These are phyloP conservation scores for Gossypium herbaceum DNA, from an alignment of 345 rosid genomes.

Conservation along the genomic window DNA sequence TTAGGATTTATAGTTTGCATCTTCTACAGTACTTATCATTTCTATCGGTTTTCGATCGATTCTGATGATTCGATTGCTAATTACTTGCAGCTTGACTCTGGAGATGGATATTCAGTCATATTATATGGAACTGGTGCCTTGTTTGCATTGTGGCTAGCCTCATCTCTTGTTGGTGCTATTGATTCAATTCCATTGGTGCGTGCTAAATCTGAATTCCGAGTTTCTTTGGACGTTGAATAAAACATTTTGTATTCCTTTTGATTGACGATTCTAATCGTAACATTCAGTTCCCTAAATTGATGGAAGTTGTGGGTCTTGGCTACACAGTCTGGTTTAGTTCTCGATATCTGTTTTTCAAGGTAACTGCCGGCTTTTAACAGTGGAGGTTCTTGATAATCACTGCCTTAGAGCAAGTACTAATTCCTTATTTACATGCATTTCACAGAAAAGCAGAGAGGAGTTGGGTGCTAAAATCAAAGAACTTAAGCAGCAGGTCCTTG, in stretches of 20 bases:
- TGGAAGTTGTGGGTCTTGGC: slow-evolving; percentile 92
- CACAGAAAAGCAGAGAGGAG: slow-evolving; percentile 71
- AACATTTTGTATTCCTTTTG: neutral
- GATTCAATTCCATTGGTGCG: slow-evolving; percentile 88
- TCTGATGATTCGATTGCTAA: neutral
- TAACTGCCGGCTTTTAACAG: slow-evolving; percentile 5
- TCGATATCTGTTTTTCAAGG: slow-evolving; percentile 85
- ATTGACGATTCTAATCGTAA: neutral
- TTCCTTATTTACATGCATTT: neutral
- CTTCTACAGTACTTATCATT: neutral
- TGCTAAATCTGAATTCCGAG: neutral
- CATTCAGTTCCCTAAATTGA: slow-evolving; percentile 68
- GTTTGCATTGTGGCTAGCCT: slow-evolving; percentile 51
- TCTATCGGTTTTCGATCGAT: neutral
- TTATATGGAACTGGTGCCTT: slow-evolving; percentile 64
- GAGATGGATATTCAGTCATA: slow-evolving; percentile 49
- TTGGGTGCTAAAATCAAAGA: slow-evolving; percentile 56
- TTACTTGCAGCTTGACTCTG: slow-evolving; percentile 56
- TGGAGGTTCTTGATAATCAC: neutral
- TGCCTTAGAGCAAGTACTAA: neutral
- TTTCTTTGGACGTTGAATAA: neutral
- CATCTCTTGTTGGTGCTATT: slow-evolving; percentile 60
- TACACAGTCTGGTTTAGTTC: slow-evolving; percentile 75
- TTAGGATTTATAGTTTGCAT: neutral
- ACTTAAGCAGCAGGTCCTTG: slow-evolving; percentile 66